Base-by-base conservation (phyloP, 2,329 filamentous ascomycete species). In the Colletotrichum costaricense region DNA sequence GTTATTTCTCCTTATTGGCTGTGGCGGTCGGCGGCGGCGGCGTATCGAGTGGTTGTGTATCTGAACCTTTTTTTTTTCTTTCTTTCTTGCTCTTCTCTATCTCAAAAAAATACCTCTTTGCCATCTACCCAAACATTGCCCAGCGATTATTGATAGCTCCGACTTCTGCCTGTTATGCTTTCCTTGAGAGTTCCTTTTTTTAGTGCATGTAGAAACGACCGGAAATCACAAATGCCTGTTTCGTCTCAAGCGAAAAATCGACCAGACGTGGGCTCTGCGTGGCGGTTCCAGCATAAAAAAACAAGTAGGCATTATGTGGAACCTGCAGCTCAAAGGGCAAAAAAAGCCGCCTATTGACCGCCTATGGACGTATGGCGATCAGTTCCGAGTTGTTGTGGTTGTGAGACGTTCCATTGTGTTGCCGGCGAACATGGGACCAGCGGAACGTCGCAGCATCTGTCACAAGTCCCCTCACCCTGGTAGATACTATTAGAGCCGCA, bases 401-500 rank as follows among this genome's bases (percentile, higher is more conserved):
- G 24, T 56, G 58, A 56, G 58, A 56, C 58, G 57, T 54, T 14
- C 46, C 63, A 46, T 19, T 52, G 62, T 26, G 62, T 26, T 38
- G 22, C 62, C 46, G 19, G 33, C 12, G 16, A 60, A 71, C 63
- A 67, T 67, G 57, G 57, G 63, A 56, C 55, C 66, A 59, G 35
- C 46, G 71, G 71, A 55, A 71, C 38, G 71, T 70, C 67, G 67
- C 71, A 70, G 71, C 49, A 63, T 42, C 67, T 42, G 67, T 73
- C 67, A 66, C 67, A 73, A 71, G 28, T 72, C n/a, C 8, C 54
- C 16, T 58, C 28, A 11, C 28, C 28, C 56, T n/a, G 28, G 60
- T 42, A 35, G 33, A 35, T 35, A 35, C 33, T 35, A 56, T 8
- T 24, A 49, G 66, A 73, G 70, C 70, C 70, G 55, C 66, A 73